phyloP scores from a whole-genome alignment of 345 rosid species.

The Bruguiera gymnorhiza region DNA sequence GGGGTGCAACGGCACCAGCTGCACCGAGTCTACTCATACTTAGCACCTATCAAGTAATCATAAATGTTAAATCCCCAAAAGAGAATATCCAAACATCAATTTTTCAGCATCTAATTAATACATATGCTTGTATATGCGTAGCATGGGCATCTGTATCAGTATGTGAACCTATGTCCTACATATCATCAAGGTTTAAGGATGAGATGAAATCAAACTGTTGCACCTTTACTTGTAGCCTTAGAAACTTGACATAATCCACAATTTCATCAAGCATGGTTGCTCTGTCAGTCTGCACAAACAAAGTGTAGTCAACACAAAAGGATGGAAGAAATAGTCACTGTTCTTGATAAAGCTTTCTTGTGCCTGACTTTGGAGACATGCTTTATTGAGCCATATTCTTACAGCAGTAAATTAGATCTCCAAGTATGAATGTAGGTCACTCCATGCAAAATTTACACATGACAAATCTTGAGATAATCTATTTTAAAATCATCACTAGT shows the following conservation, averaged over 20 bases:
- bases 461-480: too few species aligned
- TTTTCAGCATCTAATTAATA: too few species aligned
- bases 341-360: neutral
- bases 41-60: conserved; percentile 61
- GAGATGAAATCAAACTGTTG: too few species aligned
- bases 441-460: too few species aligned
- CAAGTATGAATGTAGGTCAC: too few species aligned
- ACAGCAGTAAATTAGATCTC: neutral
- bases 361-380: neutral
- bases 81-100: too few species aligned
- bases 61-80: neutral
- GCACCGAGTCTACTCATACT: conserved; percentile 99
- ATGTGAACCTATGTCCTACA: too few species aligned
- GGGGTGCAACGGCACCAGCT: conserved; percentile 99
- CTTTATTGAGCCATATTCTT: conserved; percentile 1
- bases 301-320: conserved; percentile 3
- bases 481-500: too few species aligned
- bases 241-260: conserved; percentile 98
- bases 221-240: conserved; percentile 99
- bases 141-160: too few species aligned
- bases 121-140: too few species aligned
- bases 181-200: too few species aligned
- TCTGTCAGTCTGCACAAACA: conserved; percentile 71
- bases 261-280: conserved; percentile 99
- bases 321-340: neutral